phyloP scores from a whole-genome alignment of 2,329 filamentous ascomycete genomes.

The Zymoseptoria pseudotritici region DNA sequence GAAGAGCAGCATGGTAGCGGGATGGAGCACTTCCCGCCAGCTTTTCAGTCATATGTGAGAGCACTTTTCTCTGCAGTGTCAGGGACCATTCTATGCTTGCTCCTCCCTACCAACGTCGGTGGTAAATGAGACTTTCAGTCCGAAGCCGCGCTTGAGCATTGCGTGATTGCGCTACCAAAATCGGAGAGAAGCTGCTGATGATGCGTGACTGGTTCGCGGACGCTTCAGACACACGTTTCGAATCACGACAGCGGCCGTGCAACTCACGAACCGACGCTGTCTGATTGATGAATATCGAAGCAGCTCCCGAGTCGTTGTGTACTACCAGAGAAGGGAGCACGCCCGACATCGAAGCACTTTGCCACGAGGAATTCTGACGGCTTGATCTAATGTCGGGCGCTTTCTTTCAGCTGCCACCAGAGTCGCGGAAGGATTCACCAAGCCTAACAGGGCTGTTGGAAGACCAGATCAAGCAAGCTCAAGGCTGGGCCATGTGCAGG shows the following conservation, averaged over 20 bases:
- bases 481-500: not conserved
- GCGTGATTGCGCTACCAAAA: not conserved
- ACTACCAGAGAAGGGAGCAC: too few species aligned
- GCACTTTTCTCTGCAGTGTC: not conserved
- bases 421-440: not conserved
- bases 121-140: not conserved
- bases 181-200: not conserved
- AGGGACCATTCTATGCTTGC: not conserved
- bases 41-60: not conserved
- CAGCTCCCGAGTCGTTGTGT: not conserved
- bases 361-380: not conserved
- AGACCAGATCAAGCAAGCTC: not conserved
- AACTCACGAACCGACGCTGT: not conserved
- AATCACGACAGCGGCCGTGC: not conserved
- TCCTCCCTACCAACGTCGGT: not conserved
- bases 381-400: not conserved
- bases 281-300: not conserved
- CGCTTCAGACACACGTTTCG: not conserved
- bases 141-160: not conserved
- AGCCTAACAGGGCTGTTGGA: not conserved
- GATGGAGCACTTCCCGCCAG: not conserved
- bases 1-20: too few species aligned
- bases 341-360: not conserved
- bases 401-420: not conserved
- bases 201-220: not conserved